phyloP scores from a whole-genome alignment of 129 eudicot species.

The Apium graveolens region DNA sequence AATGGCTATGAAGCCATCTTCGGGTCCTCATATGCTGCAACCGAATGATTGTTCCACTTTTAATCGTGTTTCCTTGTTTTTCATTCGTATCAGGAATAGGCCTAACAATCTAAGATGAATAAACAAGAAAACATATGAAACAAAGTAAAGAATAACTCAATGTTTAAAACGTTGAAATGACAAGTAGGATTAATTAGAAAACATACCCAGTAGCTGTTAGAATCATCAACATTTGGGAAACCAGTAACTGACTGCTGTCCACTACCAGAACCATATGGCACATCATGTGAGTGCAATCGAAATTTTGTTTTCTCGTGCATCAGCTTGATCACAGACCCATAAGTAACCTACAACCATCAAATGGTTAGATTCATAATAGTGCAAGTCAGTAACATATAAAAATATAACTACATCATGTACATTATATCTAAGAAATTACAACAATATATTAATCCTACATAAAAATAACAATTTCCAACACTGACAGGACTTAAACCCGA shows the following conservation, averaged over 20 bases:
- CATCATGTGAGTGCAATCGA: constrained; percentile 55
- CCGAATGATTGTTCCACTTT: constrained; percentile 40
- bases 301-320: constrained; percentile 53
- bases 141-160: background rate
- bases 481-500: background rate
- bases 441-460: background rate
- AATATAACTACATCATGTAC: background rate
- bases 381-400: no score
- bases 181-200: background rate
- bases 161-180: background rate
- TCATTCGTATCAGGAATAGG: constrained; percentile 31
- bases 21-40: constrained; percentile 56
- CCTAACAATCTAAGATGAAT: constrained; percentile 31
- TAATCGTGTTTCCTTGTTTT: constrained; percentile 47
- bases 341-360: constrained; percentile 32
- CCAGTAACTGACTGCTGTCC: constrained; percentile 69
- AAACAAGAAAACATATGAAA: background rate
- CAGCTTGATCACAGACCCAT: constrained; percentile 47
- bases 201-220: constrained; percentile 65
- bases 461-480: background rate
- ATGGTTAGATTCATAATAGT: background rate
- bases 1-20: constrained; percentile 58
- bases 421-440: background rate
- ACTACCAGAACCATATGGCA: constrained; percentile 68
- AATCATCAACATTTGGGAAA: constrained; percentile 52